These are phyloP conservation scores for Butyriboletus loyo DNA, from an alignment of 768 basidiomycete species.

Conservation along the genomic window DNA sequence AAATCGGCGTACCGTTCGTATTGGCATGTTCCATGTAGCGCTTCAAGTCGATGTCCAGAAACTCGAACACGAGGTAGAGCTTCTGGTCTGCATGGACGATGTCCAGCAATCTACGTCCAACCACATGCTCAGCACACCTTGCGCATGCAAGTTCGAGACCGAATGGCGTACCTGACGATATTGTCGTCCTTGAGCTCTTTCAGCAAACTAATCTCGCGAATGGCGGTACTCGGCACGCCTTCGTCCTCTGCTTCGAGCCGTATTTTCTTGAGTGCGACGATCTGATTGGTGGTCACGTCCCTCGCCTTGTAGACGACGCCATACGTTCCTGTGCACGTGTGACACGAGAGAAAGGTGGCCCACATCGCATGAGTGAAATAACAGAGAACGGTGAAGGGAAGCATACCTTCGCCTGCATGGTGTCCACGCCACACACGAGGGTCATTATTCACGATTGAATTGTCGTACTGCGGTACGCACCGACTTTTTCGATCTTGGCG, in stretches of 20 bases:
- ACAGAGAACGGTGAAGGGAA: neutral
- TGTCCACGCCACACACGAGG: slow-evolving; percentile 16
- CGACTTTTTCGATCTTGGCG: slow-evolving; percentile 97
- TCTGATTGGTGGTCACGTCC: slow-evolving; percentile 70
- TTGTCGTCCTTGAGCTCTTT: slow-evolving; percentile 97
- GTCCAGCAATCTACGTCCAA: slow-evolving; percentile 70
- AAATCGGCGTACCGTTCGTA: slow-evolving; percentile 67
- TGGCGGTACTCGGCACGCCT: slow-evolving; percentile 96
- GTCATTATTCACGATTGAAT: slow-evolving; percentile 10
- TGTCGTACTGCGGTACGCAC: slow-evolving; percentile 51
- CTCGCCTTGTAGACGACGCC: slow-evolving; percentile 98
- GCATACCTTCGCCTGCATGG: slow-evolving; percentile 43
- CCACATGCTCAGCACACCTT: slow-evolving; percentile 8
- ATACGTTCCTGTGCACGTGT: slow-evolving; percentile 72
- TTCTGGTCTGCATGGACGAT: slow-evolving; percentile 97
- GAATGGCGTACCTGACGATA: slow-evolving; percentile 73
- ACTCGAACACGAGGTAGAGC: slow-evolving; percentile 97
- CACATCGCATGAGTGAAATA: slow-evolving; percentile 4
- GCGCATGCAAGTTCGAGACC: neutral
- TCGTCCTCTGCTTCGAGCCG: slow-evolving; percentile 97
- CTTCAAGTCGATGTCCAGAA: slow-evolving; percentile 95
- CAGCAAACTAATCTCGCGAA: slow-evolving; percentile 94
- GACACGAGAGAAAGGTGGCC: neutral
- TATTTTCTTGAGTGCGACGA: slow-evolving; percentile 99
- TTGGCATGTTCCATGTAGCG: slow-evolving; percentile 92